Percentiles rank a stretch among this genome's conserved stretches.
Evolutionary conservation across 192 early-diverging fungal genomes (phyloP).

Genomic region (Linnemannia elongata): DNA sequence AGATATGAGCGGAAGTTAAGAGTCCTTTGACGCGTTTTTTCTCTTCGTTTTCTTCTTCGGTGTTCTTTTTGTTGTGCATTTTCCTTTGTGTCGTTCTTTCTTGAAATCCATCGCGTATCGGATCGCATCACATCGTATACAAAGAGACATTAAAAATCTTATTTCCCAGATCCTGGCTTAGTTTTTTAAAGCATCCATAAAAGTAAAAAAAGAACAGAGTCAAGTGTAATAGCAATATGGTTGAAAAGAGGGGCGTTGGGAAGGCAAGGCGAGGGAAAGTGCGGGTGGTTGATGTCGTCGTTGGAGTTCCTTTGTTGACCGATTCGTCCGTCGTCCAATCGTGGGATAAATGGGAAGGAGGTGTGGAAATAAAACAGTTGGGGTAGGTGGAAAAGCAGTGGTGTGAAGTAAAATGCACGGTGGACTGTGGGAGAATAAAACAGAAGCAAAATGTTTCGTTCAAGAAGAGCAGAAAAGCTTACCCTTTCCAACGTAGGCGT

Average conservation of each 20-base stretch:
- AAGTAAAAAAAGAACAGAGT: neutral
- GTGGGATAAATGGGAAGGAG: neutral
- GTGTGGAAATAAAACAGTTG: neutral
- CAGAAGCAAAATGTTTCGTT: neutral
- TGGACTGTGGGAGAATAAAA: conserved; percentile 4
- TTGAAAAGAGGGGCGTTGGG: neutral
- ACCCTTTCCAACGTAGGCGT: conserved; percentile 96
- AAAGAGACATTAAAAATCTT: neutral
- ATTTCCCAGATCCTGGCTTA: neutral
- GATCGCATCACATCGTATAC: neutral
- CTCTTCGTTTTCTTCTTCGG: neutral
- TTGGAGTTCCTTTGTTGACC: neutral
- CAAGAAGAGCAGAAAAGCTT: conserved; percentile 14
- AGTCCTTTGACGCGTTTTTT: neutral
- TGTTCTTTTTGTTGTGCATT: neutral
- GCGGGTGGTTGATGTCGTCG: neutral
- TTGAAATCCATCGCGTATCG: neutral
- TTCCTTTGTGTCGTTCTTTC: neutral
- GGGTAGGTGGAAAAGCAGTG: neutral
- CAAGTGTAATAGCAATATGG: neutral
- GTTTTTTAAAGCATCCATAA: neutral
- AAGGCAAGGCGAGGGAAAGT: neutral
- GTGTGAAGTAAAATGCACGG: neutral
- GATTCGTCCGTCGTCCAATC: neutral
- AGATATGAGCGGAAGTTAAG: neutral